Conservation (phyloP, 768 basidiomycete species). For the Tephrocybe sp. region DNA sequence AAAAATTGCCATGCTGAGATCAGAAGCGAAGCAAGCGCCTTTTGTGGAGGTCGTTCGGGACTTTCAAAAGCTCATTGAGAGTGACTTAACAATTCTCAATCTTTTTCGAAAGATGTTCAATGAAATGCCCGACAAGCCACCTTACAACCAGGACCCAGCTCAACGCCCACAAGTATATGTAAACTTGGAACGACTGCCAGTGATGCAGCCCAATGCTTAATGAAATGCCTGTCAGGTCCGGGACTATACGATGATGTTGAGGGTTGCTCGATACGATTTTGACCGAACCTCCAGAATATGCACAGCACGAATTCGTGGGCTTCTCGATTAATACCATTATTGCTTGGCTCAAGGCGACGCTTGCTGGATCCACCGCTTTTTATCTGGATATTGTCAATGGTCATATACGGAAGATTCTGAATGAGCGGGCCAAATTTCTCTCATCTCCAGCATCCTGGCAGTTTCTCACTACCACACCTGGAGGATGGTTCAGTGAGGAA, state of each 20-base stretch:
- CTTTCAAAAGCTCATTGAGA: conserved; percentile 8
- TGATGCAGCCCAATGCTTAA: too few relatives aligned
- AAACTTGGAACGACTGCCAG: too few relatives aligned
- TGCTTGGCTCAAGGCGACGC: conserved; percentile 40
- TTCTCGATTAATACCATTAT: conserved; percentile 45
- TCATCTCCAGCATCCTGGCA: conserved; percentile 37
- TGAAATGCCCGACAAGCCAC: conserved; percentile 10
- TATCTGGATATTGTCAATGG: conserved; percentile 43
- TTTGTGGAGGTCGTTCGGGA: not conserved
- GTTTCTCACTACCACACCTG: conserved; percentile 36
- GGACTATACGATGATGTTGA: conserved; percentile 41
- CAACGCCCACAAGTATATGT: conserved; percentile 5
- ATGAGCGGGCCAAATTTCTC: conserved; percentile 51
- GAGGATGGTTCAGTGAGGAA: conserved; percentile 46
- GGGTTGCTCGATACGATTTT: conserved; percentile 41
- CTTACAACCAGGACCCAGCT: conserved; percentile 6
- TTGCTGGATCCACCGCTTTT: conserved; percentile 31
- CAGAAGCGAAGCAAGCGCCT: not conserved
- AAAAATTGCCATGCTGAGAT: not conserved
- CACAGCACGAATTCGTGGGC: conserved; percentile 38
- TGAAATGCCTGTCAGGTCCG: conserved; percentile 35
- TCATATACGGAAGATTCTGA: conserved; percentile 45
- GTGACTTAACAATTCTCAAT: not conserved
- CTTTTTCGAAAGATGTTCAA: conserved; percentile 7
- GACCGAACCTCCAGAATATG: conserved; percentile 39